Conservation (phyloP, 805 yeast species). For the Candida andamanensis region DNA sequence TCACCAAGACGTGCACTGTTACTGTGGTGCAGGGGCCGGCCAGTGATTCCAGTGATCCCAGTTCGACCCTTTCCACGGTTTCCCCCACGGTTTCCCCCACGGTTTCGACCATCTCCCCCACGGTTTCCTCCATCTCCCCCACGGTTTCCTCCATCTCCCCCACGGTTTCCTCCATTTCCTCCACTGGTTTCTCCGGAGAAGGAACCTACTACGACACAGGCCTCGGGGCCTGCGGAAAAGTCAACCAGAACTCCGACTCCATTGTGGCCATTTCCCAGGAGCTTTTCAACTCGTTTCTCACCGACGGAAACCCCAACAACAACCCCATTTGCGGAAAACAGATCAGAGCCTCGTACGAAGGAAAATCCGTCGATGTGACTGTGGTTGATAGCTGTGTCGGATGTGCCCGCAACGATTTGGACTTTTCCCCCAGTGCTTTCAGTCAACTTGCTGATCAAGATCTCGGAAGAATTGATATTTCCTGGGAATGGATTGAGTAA, state of each 20-base stretch:
- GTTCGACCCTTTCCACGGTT: slow-evolving; percentile 5
- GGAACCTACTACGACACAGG: slow-evolving; percentile 48
- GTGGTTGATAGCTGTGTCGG: slow-evolving; percentile 57
- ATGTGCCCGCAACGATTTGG: slow-evolving; percentile 47
- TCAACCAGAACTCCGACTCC: slow-evolving; percentile 41
- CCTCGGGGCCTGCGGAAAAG: slow-evolving; percentile 52
- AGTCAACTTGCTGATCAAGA: slow-evolving; percentile 43
- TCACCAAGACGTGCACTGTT: slow-evolving; percentile 16
- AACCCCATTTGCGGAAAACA: slow-evolving; percentile 51
- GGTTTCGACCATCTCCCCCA: slow-evolving; percentile 5
- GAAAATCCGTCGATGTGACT: slow-evolving; percentile 50
- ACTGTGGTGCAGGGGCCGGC: slow-evolving; percentile 13
- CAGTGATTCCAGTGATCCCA: slow-evolving; percentile 6
- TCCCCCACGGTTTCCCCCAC: slow-evolving; percentile 7
- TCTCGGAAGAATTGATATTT: slow-evolving; percentile 50
- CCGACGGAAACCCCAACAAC: slow-evolving; percentile 38
- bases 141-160: slow-evolving; percentile 10
- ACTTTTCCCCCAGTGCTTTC: slow-evolving; percentile 60
- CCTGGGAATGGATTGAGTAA: slow-evolving; percentile 42
- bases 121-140: slow-evolving; percentile 6
- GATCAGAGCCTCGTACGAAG: slow-evolving; percentile 42
- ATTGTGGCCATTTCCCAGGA: slow-evolving; percentile 49
- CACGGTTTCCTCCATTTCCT: slow-evolving; percentile 6
- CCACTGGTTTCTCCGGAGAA: slow-evolving; percentile 17
- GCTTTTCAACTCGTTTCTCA: slow-evolving; percentile 31